Evolutionary conservation across 1,139 yeast genomes (phyloP).

Genomic region (Hanseniaspora sp.): DNA sequence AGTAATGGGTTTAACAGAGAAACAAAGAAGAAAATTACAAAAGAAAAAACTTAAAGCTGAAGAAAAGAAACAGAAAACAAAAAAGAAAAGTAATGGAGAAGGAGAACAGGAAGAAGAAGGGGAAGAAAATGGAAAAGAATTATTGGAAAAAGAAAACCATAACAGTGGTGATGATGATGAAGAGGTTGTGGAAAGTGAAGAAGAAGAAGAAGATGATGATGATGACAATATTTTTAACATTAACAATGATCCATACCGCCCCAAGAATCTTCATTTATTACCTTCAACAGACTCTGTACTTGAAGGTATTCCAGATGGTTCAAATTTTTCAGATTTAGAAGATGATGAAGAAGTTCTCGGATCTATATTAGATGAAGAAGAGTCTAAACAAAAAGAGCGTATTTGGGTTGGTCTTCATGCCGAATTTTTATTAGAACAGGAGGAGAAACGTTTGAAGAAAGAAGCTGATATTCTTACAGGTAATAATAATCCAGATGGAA

Average conservation of each 20-base stretch:
- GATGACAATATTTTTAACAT: slow-evolving; percentile 22
- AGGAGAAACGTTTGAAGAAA: slow-evolving; percentile 64
- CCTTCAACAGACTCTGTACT: slow-evolving; percentile 50
- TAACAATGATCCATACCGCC: slow-evolving; percentile 38
- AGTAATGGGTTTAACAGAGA: slow-evolving; percentile 18
- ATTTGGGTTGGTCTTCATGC: slow-evolving; percentile 85
- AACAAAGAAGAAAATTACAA: slow-evolving; percentile 18
- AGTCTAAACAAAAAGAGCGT: slow-evolving; percentile 56
- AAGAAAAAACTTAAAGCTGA: slow-evolving; percentile 16
- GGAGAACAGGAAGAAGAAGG: no score
- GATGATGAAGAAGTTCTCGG: slow-evolving; percentile 68
- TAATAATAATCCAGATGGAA: slow-evolving; percentile 41
- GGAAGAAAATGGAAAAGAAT: no score
- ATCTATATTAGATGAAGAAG: slow-evolving; percentile 53
- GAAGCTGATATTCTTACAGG: slow-evolving; percentile 82
- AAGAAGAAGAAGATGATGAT: slow-evolving; percentile 17
- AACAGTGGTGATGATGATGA: slow-evolving; percentile 18
- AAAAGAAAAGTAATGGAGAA: slow-evolving; percentile 20
- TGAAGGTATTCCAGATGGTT: slow-evolving; percentile 46
- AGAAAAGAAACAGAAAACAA: slow-evolving; percentile 18
- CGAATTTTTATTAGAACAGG: slow-evolving; percentile 77
- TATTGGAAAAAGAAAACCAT: slow-evolving; percentile 28
- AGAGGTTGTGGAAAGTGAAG: slow-evolving; percentile 19
- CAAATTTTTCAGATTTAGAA: slow-evolving; percentile 57
- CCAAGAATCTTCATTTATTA: slow-evolving; percentile 41